These are phyloP conservation scores for Fusarium torulosum DNA, from an alignment of 2,329 filamentous ascomycete genomes.

Conservation along the genomic window DNA sequence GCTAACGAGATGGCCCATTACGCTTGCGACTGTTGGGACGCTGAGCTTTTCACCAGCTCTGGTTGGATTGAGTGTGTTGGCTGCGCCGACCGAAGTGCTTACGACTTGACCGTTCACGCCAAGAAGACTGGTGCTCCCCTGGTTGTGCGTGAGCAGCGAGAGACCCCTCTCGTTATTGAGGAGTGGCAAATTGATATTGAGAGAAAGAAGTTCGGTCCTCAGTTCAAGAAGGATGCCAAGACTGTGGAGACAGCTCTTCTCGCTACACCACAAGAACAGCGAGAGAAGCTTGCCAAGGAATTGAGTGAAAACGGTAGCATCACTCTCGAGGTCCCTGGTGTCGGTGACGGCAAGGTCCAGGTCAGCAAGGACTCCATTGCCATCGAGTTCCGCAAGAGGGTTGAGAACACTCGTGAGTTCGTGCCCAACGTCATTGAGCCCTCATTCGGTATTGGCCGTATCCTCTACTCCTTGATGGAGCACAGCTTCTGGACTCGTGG, in stretches of 20 bases:
- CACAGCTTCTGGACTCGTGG: slow-evolving; percentile 93
- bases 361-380: slow-evolving; percentile 82
- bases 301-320: slow-evolving; percentile 81
- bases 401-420: slow-evolving; percentile 89
- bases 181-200: slow-evolving; percentile 90
- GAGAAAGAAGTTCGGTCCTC: slow-evolving; percentile 95
- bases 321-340: slow-evolving; percentile 76
- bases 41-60: slow-evolving; percentile 89
- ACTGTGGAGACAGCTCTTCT: slow-evolving; percentile 83
- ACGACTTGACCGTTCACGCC: slow-evolving; percentile 91
- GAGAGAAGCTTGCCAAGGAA: slow-evolving; percentile 81
- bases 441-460: slow-evolving; percentile 96
- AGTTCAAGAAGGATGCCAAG: slow-evolving; percentile 95
- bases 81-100: slow-evolving; percentile 94
- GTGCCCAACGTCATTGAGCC: slow-evolving; percentile 97
- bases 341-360: slow-evolving; percentile 79
- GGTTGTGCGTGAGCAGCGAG: slow-evolving; percentile 83
- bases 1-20: slow-evolving; percentile 84
- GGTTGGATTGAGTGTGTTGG: slow-evolving; percentile 99
- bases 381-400: slow-evolving; percentile 85
- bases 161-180: slow-evolving; percentile 82
- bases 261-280: slow-evolving; percentile 81
- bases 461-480: slow-evolving; percentile 92
- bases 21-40: slow-evolving; percentile 97
- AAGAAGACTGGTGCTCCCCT: slow-evolving; percentile 92